Conservation (phyloP, 1,139 yeast genomes). For the Geotrichum australiense region DNA sequence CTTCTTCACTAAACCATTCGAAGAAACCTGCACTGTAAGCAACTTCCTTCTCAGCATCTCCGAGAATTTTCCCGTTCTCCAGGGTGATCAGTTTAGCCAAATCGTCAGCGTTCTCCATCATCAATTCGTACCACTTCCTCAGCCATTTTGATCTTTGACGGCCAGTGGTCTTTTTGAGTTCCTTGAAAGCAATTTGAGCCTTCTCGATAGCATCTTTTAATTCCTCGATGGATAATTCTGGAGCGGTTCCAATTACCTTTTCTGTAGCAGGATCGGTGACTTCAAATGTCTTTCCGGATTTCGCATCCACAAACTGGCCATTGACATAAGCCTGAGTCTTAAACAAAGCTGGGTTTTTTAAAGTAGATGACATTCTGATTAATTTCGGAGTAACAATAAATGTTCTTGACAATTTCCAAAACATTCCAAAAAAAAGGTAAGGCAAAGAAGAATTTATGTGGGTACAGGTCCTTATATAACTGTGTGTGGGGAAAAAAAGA, state of each 20-base stretch:
- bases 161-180: constrained; percentile 51
- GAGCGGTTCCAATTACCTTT: constrained; percentile 48
- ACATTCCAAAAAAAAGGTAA: too few species aligned
- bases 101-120: constrained; percentile 64
- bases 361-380: too few species aligned
- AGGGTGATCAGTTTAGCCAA: constrained; percentile 64
- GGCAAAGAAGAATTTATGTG: too few species aligned
- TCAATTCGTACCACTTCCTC: constrained; percentile 52
- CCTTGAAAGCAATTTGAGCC: constrained; percentile 54
- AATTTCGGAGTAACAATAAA: constrained; percentile 12
- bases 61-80: constrained; percentile 79
- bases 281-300: constrained; percentile 48
- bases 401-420: too few species aligned
- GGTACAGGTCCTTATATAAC: too few species aligned
- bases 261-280: constrained; percentile 75
- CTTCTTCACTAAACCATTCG: constrained; percentile 86
- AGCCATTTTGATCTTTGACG: constrained; percentile 63
- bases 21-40: constrained; percentile 71
- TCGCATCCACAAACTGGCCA: constrained; percentile 60
- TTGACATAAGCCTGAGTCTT: constrained; percentile 55
- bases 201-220: constrained; percentile 44
- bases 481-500: background rate
- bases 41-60: constrained; percentile 73
- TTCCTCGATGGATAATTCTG: constrained; percentile 49
- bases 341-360: constrained; percentile 51